Evolutionary conservation across 176 grass and related monocot species (phyloP).

Genomic region (Eleusine indica): DNA sequence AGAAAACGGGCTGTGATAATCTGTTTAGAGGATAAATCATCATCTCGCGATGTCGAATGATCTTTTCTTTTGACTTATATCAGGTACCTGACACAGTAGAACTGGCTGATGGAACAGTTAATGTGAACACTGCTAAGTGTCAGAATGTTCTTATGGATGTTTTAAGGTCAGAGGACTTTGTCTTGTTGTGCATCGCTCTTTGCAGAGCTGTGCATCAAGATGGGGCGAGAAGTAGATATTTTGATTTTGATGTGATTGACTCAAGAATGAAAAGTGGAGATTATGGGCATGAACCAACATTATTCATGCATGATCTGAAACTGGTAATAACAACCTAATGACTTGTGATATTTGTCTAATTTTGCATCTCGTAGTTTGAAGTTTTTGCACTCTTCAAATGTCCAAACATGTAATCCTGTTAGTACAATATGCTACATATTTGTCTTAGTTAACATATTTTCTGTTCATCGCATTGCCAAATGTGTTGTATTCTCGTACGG

Average conservation of each 20-base stretch:
- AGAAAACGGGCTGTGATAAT: background rate
- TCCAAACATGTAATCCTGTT: background rate
- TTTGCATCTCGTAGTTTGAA: background rate
- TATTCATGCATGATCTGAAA: constrained; percentile 70
- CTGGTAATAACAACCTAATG: constrained; percentile 59
- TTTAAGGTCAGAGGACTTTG: constrained; percentile 80
- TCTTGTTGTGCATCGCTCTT: constrained; percentile 74
- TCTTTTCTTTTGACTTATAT: constrained; percentile 35
- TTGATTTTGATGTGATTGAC: constrained; percentile 75
- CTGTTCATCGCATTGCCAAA: background rate
- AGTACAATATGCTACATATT: background rate
- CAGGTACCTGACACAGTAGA: constrained; percentile 47
- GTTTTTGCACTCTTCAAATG: constrained; percentile 5
- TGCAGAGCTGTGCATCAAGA: constrained; percentile 58
- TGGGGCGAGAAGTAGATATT: constrained; percentile 51
- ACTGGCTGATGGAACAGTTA: constrained; percentile 31
- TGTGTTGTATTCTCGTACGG: background rate
- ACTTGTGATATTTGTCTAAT: constrained; percentile 32
- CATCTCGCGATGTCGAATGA: constrained; percentile 14
- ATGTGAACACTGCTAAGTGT: constrained; percentile 51
- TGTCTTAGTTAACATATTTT: background rate
- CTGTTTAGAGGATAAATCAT: constrained; percentile 31
- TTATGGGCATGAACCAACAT: constrained; percentile 63
- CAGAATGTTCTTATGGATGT: constrained; percentile 66
- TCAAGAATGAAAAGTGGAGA: constrained; percentile 87